phyloP scores from a whole-genome alignment of 148 eudicot species.

The Fagopyrum tataricum region DNA sequence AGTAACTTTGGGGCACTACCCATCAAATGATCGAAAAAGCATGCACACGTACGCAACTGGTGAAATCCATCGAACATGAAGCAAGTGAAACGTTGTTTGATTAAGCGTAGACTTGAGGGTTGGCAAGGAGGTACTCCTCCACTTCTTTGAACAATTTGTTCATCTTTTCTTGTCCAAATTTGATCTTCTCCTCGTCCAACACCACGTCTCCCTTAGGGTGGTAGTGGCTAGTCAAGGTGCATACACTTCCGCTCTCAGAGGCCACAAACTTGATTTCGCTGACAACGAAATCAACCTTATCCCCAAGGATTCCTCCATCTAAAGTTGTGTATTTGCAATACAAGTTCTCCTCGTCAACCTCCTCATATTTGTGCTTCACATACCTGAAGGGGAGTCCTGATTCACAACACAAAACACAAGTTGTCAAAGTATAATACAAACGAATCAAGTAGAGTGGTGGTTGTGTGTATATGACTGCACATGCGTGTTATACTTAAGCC shows the following conservation, averaged over 20 bases:
- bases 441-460: too few relatives aligned
- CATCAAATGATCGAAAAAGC: too few relatives aligned
- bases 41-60: too few relatives aligned
- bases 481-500: too few relatives aligned
- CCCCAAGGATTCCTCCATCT: slow-evolving; percentile 15
- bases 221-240: slow-evolving; percentile 13
- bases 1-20: too few relatives aligned
- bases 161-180: too few relatives aligned
- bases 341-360: slow-evolving; percentile 15
- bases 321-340: slow-evolving; percentile 19
- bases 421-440: too few relatives aligned
- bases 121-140: slow-evolving; percentile 20
- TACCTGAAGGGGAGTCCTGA: background rate
- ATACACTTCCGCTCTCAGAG: slow-evolving; percentile 6
- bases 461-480: too few relatives aligned
- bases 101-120: slow-evolving; percentile 20
- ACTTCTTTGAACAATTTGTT: slow-evolving; percentile 1
- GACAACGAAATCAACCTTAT: slow-evolving; percentile 11
- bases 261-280: slow-evolving; percentile 13
- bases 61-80: too few relatives aligned
- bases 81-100: background rate
- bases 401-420: too few relatives aligned
- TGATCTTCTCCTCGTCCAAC: too few relatives aligned
- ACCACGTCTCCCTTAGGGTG: background rate
- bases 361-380: slow-evolving; percentile 17